Percentiles rank a stretch among this genome's conserved stretches.
Evolutionary conservation across 2,329 filamentous ascomycete genomes (phyloP).

Genomic region (Neodidymelliopsis sp.): DNA sequence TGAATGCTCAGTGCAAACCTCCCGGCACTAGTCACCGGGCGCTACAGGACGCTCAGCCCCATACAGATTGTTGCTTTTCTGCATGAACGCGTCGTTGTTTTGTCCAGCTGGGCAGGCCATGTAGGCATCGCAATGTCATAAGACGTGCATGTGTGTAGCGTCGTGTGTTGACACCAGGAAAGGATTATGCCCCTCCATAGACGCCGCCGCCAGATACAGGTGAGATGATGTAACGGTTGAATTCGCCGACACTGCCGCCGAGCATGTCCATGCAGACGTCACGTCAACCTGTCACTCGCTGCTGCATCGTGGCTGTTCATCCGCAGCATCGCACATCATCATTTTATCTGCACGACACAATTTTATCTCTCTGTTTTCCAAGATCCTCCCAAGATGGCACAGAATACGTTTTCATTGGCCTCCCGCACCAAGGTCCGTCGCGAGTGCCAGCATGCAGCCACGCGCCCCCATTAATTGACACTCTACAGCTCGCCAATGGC

Average conservation of each 20-base stretch:
- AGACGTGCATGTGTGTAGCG: slow-evolving; percentile 10
- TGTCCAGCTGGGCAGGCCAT: slow-evolving; percentile 22
- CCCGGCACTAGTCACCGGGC: slow-evolving; percentile 12
- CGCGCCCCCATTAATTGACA: slow-evolving; percentile 25
- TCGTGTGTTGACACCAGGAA: slow-evolving; percentile 14
- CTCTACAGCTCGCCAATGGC: slow-evolving; percentile 62
- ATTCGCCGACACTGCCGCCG: slow-evolving; percentile 26
- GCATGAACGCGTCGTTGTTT: slow-evolving; percentile 21
- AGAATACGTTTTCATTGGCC: slow-evolving; percentile 51
- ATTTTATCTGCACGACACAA: slow-evolving; percentile 22
- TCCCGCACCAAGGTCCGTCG: slow-evolving; percentile 52
- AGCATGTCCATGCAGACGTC: slow-evolving; percentile 35
- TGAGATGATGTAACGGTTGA: slow-evolving; percentile 35
- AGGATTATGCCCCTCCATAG: slow-evolving; percentile 5
- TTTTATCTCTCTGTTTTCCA: too few species aligned
- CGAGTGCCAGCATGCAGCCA: background rate
- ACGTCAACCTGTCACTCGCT: slow-evolving; percentile 20
- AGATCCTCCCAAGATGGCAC: slow-evolving; percentile 38
- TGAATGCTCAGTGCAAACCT: too few species aligned
- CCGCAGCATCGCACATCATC: slow-evolving; percentile 38
- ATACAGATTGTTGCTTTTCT: slow-evolving; percentile 26
- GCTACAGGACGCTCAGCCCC: slow-evolving; percentile 16
- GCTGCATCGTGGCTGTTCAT: slow-evolving; percentile 17
- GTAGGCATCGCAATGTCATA: slow-evolving; percentile 21
- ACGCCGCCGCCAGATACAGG: slow-evolving; percentile 1